phyloP scores from a whole-genome alignment of 2,329 filamentous ascomycete species.

The Colletotrichum brevisporum region DNA sequence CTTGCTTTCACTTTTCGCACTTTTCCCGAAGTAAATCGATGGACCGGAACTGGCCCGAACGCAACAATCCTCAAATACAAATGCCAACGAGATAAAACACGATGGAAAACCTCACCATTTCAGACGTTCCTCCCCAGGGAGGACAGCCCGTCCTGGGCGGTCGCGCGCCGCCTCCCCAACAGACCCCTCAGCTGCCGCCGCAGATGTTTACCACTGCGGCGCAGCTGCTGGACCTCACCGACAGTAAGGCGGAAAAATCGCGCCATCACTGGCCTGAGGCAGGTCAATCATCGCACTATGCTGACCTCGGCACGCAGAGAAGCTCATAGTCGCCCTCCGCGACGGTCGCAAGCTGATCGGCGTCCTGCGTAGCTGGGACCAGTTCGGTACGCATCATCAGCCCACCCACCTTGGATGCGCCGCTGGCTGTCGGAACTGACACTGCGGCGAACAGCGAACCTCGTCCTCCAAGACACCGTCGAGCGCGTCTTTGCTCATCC shows the following conservation, averaged over 20 bases:
- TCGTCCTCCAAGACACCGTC: constrained; percentile 92
- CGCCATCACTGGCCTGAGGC: constrained; percentile 43
- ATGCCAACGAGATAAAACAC: constrained; percentile 37
- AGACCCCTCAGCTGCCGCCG: constrained; percentile 76
- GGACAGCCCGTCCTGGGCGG: constrained; percentile 48
- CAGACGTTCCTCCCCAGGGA: constrained; percentile 62
- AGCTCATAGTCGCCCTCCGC: constrained; percentile 90
- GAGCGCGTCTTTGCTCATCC: constrained; percentile 83
- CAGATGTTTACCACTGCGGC: constrained; percentile 99
- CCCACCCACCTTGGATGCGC: constrained; percentile 15
- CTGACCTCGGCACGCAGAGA: constrained; percentile 73
- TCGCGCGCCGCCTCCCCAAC: constrained; percentile 56
- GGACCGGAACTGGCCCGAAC: constrained; percentile 37
- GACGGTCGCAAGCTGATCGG: constrained; percentile 96
- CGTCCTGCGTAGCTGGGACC: constrained; percentile 95
- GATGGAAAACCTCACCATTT: constrained; percentile 70
- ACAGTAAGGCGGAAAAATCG: constrained; percentile 77
- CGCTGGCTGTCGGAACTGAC: neutral
- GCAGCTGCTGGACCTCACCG: constrained; percentile 94
- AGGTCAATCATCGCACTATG: constrained; percentile 5
- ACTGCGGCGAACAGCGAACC: constrained; percentile 77
- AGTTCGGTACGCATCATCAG: constrained; percentile 80
- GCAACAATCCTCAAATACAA: constrained; percentile 38
- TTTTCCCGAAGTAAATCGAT: constrained; percentile 27
- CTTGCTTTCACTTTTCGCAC: constrained; percentile 4